These are phyloP conservation scores for Lactarius indigo DNA, from an alignment of 768 basidiomycete genomes.

Conservation along the genomic window DNA sequence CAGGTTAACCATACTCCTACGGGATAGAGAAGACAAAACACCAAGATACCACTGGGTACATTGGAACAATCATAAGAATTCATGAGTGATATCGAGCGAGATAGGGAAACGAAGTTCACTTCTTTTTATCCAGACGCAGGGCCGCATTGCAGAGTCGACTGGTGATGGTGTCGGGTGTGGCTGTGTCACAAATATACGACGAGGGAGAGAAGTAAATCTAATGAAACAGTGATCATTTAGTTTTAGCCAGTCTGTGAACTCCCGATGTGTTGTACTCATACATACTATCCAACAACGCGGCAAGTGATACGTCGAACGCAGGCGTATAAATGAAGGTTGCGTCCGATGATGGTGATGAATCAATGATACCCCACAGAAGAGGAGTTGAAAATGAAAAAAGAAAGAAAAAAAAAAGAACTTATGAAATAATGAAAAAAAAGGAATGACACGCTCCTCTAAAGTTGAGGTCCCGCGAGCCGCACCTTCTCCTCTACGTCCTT, in stretches of 20 bases:
- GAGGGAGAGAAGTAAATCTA: slow-evolving; percentile 33
- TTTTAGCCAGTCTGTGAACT: not conserved
- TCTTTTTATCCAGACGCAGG: too few relatives aligned
- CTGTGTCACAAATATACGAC: too few relatives aligned
- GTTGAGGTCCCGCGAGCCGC: slow-evolving; percentile 70
- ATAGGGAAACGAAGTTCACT: too few relatives aligned
- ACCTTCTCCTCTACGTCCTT: slow-evolving; percentile 80
- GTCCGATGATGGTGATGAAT: not conserved
- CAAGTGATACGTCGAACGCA: not conserved
- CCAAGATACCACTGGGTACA: too few relatives aligned
- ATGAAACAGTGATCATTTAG: slow-evolving; percentile 43
- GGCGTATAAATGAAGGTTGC: not conserved
- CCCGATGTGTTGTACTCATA: slow-evolving; percentile 7
- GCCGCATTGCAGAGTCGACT: too few relatives aligned
- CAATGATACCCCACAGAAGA: not conserved
- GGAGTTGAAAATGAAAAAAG: not conserved
- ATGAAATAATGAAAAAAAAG: slow-evolving; percentile 1
- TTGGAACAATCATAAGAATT: too few relatives aligned
- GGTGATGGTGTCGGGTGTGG: too few relatives aligned
- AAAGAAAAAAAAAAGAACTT: not conserved
- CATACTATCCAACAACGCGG: slow-evolving; percentile 2
- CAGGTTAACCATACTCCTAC: too few relatives aligned
- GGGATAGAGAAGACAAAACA: too few relatives aligned
- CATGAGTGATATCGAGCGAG: too few relatives aligned
- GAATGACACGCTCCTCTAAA: slow-evolving; percentile 15